Evolutionary conservation across 106 monocot species (phyloP), one percentile per base, ranked within the genome.

Genomic region (Allium sativum): DNA sequence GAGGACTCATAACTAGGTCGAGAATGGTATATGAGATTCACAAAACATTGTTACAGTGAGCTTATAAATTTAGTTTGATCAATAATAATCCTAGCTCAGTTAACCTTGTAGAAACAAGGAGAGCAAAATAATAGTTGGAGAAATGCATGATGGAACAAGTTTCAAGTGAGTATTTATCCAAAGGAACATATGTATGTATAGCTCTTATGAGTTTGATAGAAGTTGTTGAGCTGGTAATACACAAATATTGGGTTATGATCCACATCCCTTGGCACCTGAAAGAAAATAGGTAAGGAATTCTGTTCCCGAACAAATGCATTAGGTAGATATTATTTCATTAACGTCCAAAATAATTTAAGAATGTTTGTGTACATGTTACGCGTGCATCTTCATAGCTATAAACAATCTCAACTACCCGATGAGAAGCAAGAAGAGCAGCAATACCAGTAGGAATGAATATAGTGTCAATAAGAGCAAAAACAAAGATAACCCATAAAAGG

Each of bases 381-480:
- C 93, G 89, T 0, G 15, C 76, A 20, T 47, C 47, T 11, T 94
- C 93, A 53, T 94, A 94, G 10, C 74, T 75, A 51, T 85, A 73
- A 64, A 89, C 51, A 52, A 94, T 83, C 74, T 94, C 93, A 40
- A 94, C 93, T 62, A 94, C 93, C 62, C 89, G 59, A 48, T 75
- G 66, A 17, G 93, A 94, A 41, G 93, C 85, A 59, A 76, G 71
- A 21, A 94, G 70, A 0, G 89, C 66, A 46, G 71, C 80, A 56
- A 82, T 59, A 31, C 93, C 93, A 55, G 89, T 89, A 14, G 93
- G 93, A 53, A 94, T 66, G 69, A 94, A 94, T 40, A 89, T 72
- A 22, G 85, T 62, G 59, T 82, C 82, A 15, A 94, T 65, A 52
- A 94, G 70, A 42, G 74, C 69, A 45, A 94, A 94, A 11, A 79